phyloP scores from a whole-genome alignment of 2,329 filamentous ascomycete genomes.

The Exophiala bonariae region DNA sequence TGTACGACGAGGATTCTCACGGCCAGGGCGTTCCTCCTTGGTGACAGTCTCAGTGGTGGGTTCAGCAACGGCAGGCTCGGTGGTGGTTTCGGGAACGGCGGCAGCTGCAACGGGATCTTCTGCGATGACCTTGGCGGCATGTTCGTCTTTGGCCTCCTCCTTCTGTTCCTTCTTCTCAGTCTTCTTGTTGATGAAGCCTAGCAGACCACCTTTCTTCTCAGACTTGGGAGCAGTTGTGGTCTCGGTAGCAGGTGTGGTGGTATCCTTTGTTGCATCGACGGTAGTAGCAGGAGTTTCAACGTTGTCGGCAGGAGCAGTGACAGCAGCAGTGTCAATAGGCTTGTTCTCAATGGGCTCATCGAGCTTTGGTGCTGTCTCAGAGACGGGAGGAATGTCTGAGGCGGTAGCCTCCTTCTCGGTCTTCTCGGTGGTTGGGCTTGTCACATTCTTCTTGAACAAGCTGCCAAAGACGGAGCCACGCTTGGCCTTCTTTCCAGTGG shows the following conservation, averaged over 20 bases:
- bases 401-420: conserved; percentile 49
- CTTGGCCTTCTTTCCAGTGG: conserved; percentile 72
- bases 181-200: conserved; percentile 36
- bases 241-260: conserved; percentile 30
- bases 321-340: conserved; percentile 41
- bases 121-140: conserved; percentile 23
- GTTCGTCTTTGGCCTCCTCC: conserved; percentile 29
- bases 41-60: conserved; percentile 24
- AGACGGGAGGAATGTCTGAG: conserved; percentile 47
- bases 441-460: conserved; percentile 71
- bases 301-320: conserved; percentile 44
- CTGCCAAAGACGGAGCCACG: conserved; percentile 81
- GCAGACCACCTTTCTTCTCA: conserved; percentile 34
- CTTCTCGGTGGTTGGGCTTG: conserved; percentile 47
- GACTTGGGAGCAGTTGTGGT: conserved; percentile 33
- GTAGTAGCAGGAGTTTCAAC: conserved; percentile 30
- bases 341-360: conserved; percentile 45
- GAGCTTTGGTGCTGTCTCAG: conserved; percentile 50
- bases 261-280: conserved; percentile 33
- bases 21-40: conserved; percentile 42
- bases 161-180: conserved; percentile 30
- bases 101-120: conserved; percentile 25
- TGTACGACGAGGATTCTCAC: conserved; percentile 48
- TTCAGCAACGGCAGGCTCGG: conserved; percentile 31
- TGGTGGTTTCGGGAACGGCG: conserved; percentile 19